These are phyloP conservation scores for Limnomonas spitsbergensis DNA, from an alignment of 139 green algal genomes.

Conservation along the genomic window DNA sequence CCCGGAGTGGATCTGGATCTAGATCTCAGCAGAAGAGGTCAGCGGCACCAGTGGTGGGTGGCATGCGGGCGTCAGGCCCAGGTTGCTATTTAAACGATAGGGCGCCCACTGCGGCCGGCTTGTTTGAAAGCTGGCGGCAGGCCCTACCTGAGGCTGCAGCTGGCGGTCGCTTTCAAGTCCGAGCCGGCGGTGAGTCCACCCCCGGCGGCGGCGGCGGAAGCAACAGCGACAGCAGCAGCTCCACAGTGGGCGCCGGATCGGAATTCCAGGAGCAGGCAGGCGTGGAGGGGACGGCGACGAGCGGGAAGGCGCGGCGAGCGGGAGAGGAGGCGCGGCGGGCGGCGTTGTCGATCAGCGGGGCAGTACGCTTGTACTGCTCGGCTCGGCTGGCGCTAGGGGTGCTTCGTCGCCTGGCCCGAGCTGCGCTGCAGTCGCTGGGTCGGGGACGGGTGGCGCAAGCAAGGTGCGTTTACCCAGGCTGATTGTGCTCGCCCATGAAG, in stretches of 20 bases:
- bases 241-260: neutral
- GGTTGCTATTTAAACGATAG: conserved; percentile 5
- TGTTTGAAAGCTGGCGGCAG: neutral
- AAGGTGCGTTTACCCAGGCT: neutral
- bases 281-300: neutral
- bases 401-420: neutral
- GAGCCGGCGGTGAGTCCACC: neutral
- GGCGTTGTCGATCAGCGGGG: neutral
- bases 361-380: neutral
- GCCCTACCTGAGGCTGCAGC: neutral
- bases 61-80: too few relatives aligned
- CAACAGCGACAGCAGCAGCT: neutral
- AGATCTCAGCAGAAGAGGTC: too few relatives aligned
- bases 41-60: too few relatives aligned
- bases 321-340: neutral
- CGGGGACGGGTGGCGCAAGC: too few relatives aligned
- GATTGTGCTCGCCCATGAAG: neutral
- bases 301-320: neutral
- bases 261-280: neutral
- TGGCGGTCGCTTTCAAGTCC: neutral
- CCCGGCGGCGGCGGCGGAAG: too few relatives aligned
- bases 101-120: neutral
- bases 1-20: too few relatives aligned
- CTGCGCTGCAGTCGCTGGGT: neutral
- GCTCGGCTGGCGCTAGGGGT: neutral